phyloP scores from a whole-genome alignment of 2,329 filamentous ascomycete genomes.

The Pyricularia grisea region DNA sequence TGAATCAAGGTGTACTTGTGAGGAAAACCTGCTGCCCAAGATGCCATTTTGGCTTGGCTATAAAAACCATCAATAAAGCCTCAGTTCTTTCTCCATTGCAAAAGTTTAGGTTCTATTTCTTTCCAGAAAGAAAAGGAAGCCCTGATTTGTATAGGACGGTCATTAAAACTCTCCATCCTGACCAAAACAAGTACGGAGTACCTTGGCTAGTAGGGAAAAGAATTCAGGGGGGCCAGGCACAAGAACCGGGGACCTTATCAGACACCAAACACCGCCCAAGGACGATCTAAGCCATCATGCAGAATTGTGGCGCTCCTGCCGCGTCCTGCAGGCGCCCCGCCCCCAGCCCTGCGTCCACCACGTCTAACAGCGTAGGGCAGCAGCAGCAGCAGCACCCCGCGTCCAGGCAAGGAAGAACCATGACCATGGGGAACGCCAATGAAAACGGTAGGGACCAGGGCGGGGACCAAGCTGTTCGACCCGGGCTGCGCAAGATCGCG shows the following conservation, averaged over 20 bases:
- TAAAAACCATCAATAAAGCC: neutral
- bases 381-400: neutral
- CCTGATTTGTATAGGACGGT: neutral
- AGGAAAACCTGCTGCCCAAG: neutral
- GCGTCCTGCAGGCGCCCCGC: neutral
- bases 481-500: neutral
- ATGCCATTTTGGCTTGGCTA: neutral
- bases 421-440: neutral
- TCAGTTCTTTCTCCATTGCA: neutral
- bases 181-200: neutral
- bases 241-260: neutral
- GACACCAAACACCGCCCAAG: too few species aligned
- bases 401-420: neutral
- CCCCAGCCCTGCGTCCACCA: neutral
- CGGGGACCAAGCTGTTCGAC: neutral
- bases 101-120: neutral
- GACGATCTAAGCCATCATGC: neutral
- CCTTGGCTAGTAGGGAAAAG: neutral
- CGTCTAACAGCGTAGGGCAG: neutral
- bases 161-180: neutral
- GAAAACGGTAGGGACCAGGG: neutral
- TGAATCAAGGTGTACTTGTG: neutral
- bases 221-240: neutral
- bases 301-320: neutral
- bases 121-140: neutral